These are phyloP conservation scores for Carex pumila DNA, from an alignment of 176 grass and related monocot genomes.

Conservation along the genomic window DNA sequence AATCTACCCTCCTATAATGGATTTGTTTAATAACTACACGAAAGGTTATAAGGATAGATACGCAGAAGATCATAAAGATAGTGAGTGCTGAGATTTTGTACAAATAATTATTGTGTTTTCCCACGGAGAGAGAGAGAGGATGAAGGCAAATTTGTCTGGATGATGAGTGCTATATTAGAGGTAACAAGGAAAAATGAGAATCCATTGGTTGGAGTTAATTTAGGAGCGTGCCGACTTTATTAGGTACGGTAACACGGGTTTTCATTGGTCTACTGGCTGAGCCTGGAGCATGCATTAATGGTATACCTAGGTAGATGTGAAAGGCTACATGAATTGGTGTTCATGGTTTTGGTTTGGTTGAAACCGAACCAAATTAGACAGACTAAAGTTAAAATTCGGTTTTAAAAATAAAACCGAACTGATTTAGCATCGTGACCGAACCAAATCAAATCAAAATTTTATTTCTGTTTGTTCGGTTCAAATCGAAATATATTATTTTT, in stretches of 20 bases:
- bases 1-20: no score
- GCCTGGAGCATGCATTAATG: not conserved
- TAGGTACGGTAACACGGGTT: not conserved
- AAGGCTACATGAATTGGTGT: not conserved
- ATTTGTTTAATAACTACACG: not conserved
- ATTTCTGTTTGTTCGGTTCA: no score
- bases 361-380: no score
- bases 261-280: not conserved
- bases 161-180: not conserved
- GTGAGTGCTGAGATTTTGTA: not conserved
- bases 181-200: constrained; percentile 1
- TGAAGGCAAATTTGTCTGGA: not conserved
- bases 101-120: constrained; percentile 7
- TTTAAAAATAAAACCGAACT: no score
- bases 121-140: not conserved
- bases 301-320: not conserved
- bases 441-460: no score
- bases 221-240: constrained; percentile 13
- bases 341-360: no score
- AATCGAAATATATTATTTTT: no score
- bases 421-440: no score
- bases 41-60: not conserved
- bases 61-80: not conserved
- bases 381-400: no score
- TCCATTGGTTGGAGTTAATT: constrained; percentile 4